A percentile compares a stretch with the other conserved stretches of the same genome.
Conservation (phyloP, 2,329 filamentous ascomycete species). For the Penicillium sp. region DNA sequence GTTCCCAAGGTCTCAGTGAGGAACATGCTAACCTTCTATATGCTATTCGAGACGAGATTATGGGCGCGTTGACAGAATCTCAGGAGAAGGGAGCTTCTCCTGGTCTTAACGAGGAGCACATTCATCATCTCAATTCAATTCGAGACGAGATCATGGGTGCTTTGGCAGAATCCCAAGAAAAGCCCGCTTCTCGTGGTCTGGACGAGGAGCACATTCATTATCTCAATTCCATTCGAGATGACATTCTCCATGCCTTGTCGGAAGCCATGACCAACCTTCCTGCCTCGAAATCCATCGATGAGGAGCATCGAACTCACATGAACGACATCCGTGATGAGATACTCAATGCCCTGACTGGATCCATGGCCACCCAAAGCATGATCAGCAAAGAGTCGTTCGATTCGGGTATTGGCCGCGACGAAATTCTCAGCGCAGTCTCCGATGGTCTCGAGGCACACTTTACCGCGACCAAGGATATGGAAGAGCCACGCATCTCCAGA, state of each 20-base stretch:
- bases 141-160: conserved; percentile 13
- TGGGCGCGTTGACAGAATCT: conserved; percentile 10
- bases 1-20: no score
- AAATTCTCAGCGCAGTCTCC: conserved; percentile 56
- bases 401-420: conserved; percentile 48
- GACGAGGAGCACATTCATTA: conserved; percentile 5
- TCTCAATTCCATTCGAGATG: conserved; percentile 9
- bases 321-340: conserved; percentile 31
- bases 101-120: conserved; percentile 4
- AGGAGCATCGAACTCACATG: conserved; percentile 29
- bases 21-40: neutral
- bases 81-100: neutral
- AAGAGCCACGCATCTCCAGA: conserved; percentile 29
- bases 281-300: conserved; percentile 17
- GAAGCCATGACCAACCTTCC: conserved; percentile 2
- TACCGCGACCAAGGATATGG: conserved; percentile 52
- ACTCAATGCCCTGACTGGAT: conserved; percentile 30
- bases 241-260: conserved; percentile 10
- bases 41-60: conserved; percentile 26
- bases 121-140: conserved; percentile 2
- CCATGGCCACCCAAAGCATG: conserved; percentile 29
- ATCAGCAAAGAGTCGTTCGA: conserved; percentile 30
- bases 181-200: neutral
- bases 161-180: conserved; percentile 1
- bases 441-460: conserved; percentile 51